These are phyloP conservation scores for Xylaria telfairii DNA, from an alignment of 495 filamentous ascomycete genomes.

Conservation along the genomic window DNA sequence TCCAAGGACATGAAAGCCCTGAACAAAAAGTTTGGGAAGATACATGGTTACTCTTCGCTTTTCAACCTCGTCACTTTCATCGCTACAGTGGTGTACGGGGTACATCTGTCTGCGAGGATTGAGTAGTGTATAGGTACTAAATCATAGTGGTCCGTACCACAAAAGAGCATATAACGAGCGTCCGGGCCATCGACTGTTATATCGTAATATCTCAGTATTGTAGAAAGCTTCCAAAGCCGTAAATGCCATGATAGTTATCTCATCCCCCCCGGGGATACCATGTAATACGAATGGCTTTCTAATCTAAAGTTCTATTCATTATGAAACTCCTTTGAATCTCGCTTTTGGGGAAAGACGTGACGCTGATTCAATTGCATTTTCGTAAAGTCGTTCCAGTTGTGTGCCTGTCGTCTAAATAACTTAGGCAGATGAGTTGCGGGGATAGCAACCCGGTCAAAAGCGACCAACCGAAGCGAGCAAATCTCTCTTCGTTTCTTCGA, in stretches of 20 bases:
- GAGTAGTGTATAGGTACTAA: conserved; percentile 27
- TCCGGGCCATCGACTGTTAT: not conserved
- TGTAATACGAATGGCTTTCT: not conserved
- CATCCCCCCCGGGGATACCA: not conserved
- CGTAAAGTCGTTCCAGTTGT: conserved; percentile 1
- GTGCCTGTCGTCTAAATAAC: not conserved
- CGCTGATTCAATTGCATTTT: conserved; percentile 7
- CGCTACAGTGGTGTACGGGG: conserved; percentile 74
- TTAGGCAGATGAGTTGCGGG: too few relatives aligned
- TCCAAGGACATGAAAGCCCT: conserved; percentile 80
- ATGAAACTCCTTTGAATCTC: not conserved
- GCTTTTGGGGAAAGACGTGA: not conserved
- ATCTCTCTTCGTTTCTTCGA: conserved; percentile 48
- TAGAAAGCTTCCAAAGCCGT: not conserved
- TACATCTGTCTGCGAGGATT: conserved; percentile 67
- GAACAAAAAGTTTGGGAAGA: conserved; percentile 77
- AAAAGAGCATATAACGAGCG: not conserved
- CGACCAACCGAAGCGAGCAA: conserved; percentile 38
- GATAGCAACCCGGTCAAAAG: conserved; percentile 16
- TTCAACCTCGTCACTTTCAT: conserved; percentile 74
- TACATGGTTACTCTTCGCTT: conserved; percentile 80
- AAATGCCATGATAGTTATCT: not conserved
- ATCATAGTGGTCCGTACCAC: not conserved
- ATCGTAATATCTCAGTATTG: not conserved
- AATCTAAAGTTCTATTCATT: not conserved